These are phyloP conservation scores for Lactuca saligna DNA, from an alignment of 129 eudicot species.

Conservation along the genomic window DNA sequence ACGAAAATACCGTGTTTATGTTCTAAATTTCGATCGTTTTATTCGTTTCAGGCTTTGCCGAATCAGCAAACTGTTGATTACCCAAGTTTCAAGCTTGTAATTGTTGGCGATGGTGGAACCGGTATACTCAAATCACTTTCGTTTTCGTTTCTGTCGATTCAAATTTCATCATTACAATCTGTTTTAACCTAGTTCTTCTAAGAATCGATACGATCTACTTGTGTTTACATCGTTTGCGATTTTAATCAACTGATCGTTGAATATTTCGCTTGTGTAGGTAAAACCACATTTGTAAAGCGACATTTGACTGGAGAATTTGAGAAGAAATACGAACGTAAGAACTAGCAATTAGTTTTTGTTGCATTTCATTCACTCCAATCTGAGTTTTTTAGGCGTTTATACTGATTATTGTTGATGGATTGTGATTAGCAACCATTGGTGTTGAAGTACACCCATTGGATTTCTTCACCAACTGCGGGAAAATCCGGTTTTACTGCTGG, in stretches of 20 bases:
- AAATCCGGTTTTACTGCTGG: constrained; percentile 71
- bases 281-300: constrained; percentile 63
- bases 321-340: constrained; percentile 69
- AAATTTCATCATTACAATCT: background rate
- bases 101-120: constrained; percentile 63
- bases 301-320: constrained; percentile 70
- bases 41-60: constrained; percentile 43
- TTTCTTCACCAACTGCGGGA: constrained; percentile 71
- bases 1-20: background rate
- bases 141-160: background rate
- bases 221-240: too few species aligned
- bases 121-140: constrained; percentile 23
- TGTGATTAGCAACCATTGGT: constrained; percentile 58
- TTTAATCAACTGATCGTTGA: background rate
- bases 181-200: background rate
- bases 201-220: background rate
- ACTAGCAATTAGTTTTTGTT: background rate
- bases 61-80: constrained; percentile 63
- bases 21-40: background rate
- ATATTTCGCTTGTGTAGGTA: constrained; percentile 30
- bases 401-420: background rate
- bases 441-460: constrained; percentile 79
- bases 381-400: background rate
- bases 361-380: background rate
- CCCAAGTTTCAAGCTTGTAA: constrained; percentile 60